Evolutionary conservation across 352 stramenopile genomes (phyloP).

Genomic region (Pythium vanterpoolii): DNA sequence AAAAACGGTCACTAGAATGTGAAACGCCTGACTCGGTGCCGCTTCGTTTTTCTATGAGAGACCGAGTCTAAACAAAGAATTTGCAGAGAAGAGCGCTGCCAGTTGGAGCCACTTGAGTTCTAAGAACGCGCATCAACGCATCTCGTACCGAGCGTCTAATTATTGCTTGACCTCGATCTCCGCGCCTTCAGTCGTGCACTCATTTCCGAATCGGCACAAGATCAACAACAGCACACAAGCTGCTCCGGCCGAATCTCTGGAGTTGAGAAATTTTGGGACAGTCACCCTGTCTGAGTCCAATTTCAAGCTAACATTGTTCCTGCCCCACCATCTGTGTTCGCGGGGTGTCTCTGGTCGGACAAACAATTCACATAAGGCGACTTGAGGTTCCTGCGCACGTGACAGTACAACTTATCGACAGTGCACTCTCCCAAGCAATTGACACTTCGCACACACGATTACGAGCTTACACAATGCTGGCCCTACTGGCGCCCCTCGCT

Average conservation of each 20-base stretch:
- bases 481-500: neutral
- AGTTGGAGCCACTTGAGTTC: neutral
- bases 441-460: neutral
- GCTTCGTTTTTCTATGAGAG: neutral
- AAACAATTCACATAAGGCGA: slow-evolving; percentile 1
- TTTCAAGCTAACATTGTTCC: slow-evolving; percentile 11
- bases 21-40: slow-evolving; percentile 1
- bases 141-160: neutral
- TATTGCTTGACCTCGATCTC: neutral
- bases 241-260: neutral
- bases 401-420: slow-evolving; percentile 9
- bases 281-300: neutral
- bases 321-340: slow-evolving; percentile 19
- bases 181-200: neutral
- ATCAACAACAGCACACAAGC: neutral
- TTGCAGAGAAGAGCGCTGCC: neutral
- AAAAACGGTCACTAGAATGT: neutral
- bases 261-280: slow-evolving; percentile 2
- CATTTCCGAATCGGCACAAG: slow-evolving; percentile 1
- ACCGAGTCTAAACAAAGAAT: slow-evolving; percentile 3
- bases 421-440: slow-evolving; percentile 2
- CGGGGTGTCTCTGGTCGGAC: slow-evolving; percentile 22
- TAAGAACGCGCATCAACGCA: neutral
- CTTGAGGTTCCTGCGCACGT: slow-evolving; percentile 3
- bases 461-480: slow-evolving; percentile 12